Evolutionary conservation across 805 yeast genomes (phyloP), one percentile per base, ranked within the genome.

Genomic region (Yarrowia hollandica): DNA sequence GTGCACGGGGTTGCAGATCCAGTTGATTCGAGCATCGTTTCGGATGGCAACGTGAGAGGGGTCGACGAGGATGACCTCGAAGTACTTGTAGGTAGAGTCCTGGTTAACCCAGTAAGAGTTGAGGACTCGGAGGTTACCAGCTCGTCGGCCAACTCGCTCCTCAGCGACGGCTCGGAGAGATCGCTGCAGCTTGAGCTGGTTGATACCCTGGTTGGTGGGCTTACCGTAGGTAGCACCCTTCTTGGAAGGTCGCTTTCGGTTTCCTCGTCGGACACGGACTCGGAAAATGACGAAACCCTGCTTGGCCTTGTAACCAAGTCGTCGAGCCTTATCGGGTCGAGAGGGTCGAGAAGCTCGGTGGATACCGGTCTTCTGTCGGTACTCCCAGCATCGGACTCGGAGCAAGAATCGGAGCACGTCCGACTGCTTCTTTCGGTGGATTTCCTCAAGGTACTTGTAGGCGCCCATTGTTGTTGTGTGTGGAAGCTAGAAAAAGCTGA

Each of bases 171-270:
- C 84, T 81, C 96, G 90, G 79, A 90, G 83, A 66, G 97, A 86
- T 82, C 92, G 90, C 84, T 94, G 99, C 96, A 90, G 91, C 84
- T 94, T 94, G 83, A 94, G 88, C 80, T 94, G 97, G 84, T 84
- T 85, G 71, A 94, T 94, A 89, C 99, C 99, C 83, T 90, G 96
- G 96, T 94, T 94, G 84, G 99, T 94, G 86, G 99, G 99, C 88
- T 94, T 94, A 89, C 99, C 99, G 86, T 94, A 92, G 78, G 98
- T 94, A 75, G 97, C 98, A 89, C 99, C 99, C 94, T 94, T 94
- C 83, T 95, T 90, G 74, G 87, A 97, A 74, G 97, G 97, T 83
- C 96, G 90, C 97, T 94, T 94, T 88, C 99, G 91, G 85, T 92
- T 92, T 85, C 99, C 99, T 82, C 99, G 89, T 83, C 98, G 90